Percentiles rank a stretch among this genome's conserved stretches.
Conservation (phyloP, 148 eudicot species). For the Polygonum maritimum region DNA sequence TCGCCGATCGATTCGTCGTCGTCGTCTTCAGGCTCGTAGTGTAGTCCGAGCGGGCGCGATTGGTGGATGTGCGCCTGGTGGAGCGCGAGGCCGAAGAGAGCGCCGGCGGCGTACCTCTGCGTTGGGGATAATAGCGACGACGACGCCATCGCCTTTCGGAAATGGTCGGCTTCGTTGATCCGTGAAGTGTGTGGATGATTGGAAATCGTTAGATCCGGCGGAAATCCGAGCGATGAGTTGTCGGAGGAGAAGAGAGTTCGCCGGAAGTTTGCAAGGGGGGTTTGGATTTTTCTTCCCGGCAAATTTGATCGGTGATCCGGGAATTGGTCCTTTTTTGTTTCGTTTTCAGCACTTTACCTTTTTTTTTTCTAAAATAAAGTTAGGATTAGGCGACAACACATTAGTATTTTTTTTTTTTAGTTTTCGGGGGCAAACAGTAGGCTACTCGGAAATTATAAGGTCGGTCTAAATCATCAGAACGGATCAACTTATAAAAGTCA, state of each 20-base stretch:
- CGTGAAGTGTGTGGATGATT: not conserved
- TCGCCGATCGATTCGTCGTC: conserved; percentile 18
- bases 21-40: conserved; percentile 3
- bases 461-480: no score
- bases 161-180: not conserved
- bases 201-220: not conserved
- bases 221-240: not conserved
- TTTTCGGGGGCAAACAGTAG: no score
- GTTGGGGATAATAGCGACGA: conserved; percentile 47
- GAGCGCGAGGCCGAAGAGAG: conserved; percentile 60
- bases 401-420: no score
- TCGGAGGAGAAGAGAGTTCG: not conserved
- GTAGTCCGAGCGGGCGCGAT: conserved; percentile 41
- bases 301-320: not conserved
- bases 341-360: no score
- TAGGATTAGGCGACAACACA: no score
- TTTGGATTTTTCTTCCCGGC: not conserved
- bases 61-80: conserved; percentile 77
- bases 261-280: not conserved
- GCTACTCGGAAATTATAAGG: no score
- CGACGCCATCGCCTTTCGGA: conserved; percentile 16
- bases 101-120: conserved; percentile 69
- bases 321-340: not conserved
- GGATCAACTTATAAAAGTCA: no score
- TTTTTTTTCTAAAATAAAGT: no score